Conservation (phyloP, 108 stramenopile species). For the Skeletonema menzelii region DNA sequence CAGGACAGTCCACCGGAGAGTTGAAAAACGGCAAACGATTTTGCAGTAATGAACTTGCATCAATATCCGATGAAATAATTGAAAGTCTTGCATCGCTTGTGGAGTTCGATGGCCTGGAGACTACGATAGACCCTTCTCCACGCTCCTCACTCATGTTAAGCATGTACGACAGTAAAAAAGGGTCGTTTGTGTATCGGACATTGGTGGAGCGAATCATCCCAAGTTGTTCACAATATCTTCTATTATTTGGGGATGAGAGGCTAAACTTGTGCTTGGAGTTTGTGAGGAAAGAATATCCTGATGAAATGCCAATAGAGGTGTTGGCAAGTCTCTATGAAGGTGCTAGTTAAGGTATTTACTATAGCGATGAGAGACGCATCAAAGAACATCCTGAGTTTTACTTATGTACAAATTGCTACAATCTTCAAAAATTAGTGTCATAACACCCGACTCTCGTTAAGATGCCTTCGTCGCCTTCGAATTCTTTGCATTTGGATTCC, state of each 20-base stretch:
- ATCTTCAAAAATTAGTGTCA: not conserved
- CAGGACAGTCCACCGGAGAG: not conserved
- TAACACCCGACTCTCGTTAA: no score
- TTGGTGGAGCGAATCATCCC: slow-evolving; percentile 68
- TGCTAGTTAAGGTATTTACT: no score
- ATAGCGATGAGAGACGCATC: not conserved
- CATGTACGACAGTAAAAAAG: slow-evolving; percentile 63
- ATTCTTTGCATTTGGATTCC: slow-evolving; percentile 30
- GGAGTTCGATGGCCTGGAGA: slow-evolving; percentile 88
- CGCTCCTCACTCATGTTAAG: slow-evolving; percentile 69
- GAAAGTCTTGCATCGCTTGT: slow-evolving; percentile 73
- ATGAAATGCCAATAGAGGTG: slow-evolving; percentile 43
- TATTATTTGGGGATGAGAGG: slow-evolving; percentile 34
- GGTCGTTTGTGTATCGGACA: slow-evolving; percentile 63
- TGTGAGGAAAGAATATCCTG: slow-evolving; percentile 37
- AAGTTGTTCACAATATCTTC: slow-evolving; percentile 33
- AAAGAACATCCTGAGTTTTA: not conserved
- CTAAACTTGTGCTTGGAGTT: slow-evolving; percentile 16
- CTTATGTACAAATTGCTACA: not conserved
- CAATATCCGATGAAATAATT: slow-evolving; percentile 37
- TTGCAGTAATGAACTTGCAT: slow-evolving; percentile 3
- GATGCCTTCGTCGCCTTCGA: not conserved
- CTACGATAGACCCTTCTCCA: slow-evolving; percentile 74
- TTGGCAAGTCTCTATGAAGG: slow-evolving; percentile 15
- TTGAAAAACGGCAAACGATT: slow-evolving; percentile 4